Base-by-base conservation (phyloP, 345 rosid species). In the Mangifera indica region DNA sequence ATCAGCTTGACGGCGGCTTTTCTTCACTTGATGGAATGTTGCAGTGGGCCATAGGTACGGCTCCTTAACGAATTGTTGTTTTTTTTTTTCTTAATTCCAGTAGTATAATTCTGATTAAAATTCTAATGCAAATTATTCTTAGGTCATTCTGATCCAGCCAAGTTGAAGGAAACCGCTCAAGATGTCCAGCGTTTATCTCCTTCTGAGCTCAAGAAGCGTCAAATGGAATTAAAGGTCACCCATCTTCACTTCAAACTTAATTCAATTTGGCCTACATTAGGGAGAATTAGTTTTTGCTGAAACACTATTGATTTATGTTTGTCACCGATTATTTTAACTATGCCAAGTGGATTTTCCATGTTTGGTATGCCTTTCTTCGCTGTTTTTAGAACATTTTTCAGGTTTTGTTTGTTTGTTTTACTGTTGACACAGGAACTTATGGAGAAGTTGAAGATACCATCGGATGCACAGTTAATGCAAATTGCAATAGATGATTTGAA, bases 1-100 rank as follows among this genome's bases (percentile, higher is more conserved):
- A 85, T 24, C 88, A 82, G 62, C 67, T 86, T 20, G 99, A 95
- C 64, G 96, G 98, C 52, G 97, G 96, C n/a, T 92, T 92, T 60
- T 89, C 98, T 75, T 87, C 98, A 25, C 85, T 95, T 2, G 99
- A 95, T 6, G 92, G 97, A 60, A 92, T 95, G 93, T 70, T 95
- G 73, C 96, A 89, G 77, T 95, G 99, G 99, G 99, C 97, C 29
- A 92, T 95, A 66, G 99, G 98, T 92, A 49, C 24, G 34, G 72
- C 10, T 17, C 10, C 37, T 49, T 49, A 49, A 13, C 32, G 29
- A 3, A 18, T 59, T 12, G 0, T n/a, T 60, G 37, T 37, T n/a
- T 15, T 29, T 18, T 51, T 52, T 60, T 66, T n/a, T n/a, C n/a
- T 60, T 69, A 17, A 13, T 60, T 29, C 11, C 13, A 21, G 17